Conservation (phyloP, 2,329 filamentous ascomycete genomes). For the Ophiostoma fasciatum region DNA sequence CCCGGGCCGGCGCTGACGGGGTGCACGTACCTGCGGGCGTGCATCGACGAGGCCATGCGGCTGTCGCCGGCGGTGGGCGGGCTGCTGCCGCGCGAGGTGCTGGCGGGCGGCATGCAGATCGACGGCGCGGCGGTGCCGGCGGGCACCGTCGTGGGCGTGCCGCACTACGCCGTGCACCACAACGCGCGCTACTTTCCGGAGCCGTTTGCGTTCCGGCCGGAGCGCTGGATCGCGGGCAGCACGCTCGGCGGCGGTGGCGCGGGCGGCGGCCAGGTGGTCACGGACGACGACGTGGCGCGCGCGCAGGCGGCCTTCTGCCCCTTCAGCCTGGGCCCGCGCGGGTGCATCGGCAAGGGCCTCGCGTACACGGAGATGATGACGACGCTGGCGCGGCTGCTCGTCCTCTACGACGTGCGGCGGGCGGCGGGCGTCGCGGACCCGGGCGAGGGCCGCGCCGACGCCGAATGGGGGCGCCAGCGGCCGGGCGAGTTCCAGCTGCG, state of each 20-base stretch:
- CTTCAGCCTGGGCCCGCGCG: conserved; percentile 54
- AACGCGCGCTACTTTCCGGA: conserved; percentile 46
- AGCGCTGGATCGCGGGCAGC: conserved; percentile 47
- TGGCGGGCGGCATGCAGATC: conserved; percentile 37
- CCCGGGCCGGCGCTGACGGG: conserved; percentile 33
- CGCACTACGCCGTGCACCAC: conserved; percentile 56
- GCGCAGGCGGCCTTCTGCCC: conserved; percentile 61
- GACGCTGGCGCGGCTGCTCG: conserved; percentile 46
- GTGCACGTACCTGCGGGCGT: conserved; percentile 46
- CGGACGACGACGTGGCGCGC: conserved; percentile 33
- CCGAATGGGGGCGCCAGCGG: conserved; percentile 40
- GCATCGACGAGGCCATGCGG: conserved; percentile 51
- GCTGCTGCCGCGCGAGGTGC: conserved; percentile 43
- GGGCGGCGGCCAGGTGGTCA: conserved; percentile 20
- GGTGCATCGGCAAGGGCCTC: conserved; percentile 57
- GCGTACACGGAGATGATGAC: conserved; percentile 54
- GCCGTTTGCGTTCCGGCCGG: conserved; percentile 44
- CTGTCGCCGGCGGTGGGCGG: conserved; percentile 46
- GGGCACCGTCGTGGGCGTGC: conserved; percentile 47
- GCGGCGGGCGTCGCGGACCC: conserved; percentile 33
- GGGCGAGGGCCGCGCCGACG: conserved; percentile 32
- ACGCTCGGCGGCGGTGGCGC: not conserved
- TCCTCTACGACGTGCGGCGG: conserved; percentile 42
- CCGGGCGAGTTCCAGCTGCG: conserved; percentile 50
- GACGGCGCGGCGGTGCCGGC: conserved; percentile 39